Conservation (phyloP, 306 rosid genomes). For the Begonia masoniana region DNA sequence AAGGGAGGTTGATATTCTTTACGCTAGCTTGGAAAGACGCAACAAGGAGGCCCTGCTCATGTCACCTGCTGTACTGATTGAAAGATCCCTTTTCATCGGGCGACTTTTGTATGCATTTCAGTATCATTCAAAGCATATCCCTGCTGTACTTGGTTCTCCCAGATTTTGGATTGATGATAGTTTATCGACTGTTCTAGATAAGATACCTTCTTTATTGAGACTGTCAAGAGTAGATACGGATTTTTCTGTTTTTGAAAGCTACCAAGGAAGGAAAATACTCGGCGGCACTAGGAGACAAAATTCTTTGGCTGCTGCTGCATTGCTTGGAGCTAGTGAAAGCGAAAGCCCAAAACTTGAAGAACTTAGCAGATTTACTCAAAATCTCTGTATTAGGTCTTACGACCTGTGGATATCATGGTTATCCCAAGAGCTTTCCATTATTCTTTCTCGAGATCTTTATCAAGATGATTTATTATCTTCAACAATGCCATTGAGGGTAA, state of each 20-base stretch:
- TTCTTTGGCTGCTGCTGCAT: conserved; percentile 57
- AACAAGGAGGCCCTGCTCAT: conserved; percentile 22
- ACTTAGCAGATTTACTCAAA: conserved; percentile 44
- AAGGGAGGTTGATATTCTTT: conserved; percentile 49
- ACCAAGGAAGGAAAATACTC: conserved; percentile 29
- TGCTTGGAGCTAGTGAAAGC: conserved; percentile 70
- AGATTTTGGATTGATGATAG: conserved; percentile 64
- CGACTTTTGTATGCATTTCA: conserved; percentile 83
- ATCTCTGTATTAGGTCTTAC: conserved; percentile 79
- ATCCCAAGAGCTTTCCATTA: conserved; percentile 60
- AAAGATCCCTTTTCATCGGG: conserved; percentile 84
- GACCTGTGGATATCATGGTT: conserved; percentile 85
- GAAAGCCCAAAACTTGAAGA: conserved; percentile 73
- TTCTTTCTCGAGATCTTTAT: conserved; percentile 50
- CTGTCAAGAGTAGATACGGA: conserved; percentile 45
- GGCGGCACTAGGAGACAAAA: conserved; percentile 36
- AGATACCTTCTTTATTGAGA: conserved; percentile 47
- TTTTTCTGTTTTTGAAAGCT: conserved; percentile 40
- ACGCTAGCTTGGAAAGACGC: conserved; percentile 31
- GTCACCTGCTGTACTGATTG: conserved; percentile 40
- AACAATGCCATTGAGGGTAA: conserved; percentile 74
- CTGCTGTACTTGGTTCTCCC: conserved; percentile 78
- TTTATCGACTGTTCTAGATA: conserved; percentile 38
- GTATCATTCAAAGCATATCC: conserved; percentile 75
- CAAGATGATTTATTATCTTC: conserved; percentile 69